Evolutionary conservation across 352 stramenopile genomes (phyloP).

Genomic region (Phytophthora syringae): DNA sequence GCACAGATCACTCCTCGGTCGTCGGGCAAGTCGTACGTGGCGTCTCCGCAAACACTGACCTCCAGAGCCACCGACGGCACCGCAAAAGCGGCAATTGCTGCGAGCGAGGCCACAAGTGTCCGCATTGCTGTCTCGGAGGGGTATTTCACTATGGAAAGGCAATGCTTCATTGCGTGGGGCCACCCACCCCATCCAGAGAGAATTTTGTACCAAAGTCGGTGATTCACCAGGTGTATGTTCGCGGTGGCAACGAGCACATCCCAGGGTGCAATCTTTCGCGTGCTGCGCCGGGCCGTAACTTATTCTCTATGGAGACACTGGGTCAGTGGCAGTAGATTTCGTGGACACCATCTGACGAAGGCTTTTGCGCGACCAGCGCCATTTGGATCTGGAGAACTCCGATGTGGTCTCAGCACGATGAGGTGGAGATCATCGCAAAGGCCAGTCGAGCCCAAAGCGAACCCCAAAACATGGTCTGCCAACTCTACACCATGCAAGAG

Average conservation of each 20-base stretch:
- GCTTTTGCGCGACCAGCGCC: not conserved
- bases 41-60: constrained; percentile 35
- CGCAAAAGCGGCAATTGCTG: constrained; percentile 8
- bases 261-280: constrained; percentile 15
- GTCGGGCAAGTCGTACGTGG: constrained; percentile 35
- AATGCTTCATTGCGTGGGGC: constrained; percentile 1
- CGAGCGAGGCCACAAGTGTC: constrained; percentile 5
- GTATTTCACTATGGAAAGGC: constrained; percentile 16
- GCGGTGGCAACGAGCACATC: constrained; percentile 21
- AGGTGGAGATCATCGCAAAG: constrained; percentile 9
- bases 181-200: constrained; percentile 22
- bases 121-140: constrained; percentile 13
- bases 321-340: too few relatives aligned
- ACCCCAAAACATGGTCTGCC: constrained; percentile 13
- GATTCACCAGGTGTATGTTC: constrained; percentile 20
- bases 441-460: constrained; percentile 10
- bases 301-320: constrained; percentile 15
- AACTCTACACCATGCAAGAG: constrained; percentile 8
- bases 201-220: constrained; percentile 26
- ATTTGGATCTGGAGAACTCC: constrained; percentile 24
- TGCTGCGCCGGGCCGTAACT: constrained; percentile 10
- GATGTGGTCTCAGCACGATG: constrained; percentile 10
- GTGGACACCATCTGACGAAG: not conserved
- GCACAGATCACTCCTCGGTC: constrained; percentile 55
- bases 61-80: constrained; percentile 14